A percentile compares a stretch with the other conserved stretches of the same genome.
These are phyloP conservation scores for Pleurostoma richardsiae DNA, from an alignment of 2,329 filamentous ascomycete species.

Conservation along the genomic window DNA sequence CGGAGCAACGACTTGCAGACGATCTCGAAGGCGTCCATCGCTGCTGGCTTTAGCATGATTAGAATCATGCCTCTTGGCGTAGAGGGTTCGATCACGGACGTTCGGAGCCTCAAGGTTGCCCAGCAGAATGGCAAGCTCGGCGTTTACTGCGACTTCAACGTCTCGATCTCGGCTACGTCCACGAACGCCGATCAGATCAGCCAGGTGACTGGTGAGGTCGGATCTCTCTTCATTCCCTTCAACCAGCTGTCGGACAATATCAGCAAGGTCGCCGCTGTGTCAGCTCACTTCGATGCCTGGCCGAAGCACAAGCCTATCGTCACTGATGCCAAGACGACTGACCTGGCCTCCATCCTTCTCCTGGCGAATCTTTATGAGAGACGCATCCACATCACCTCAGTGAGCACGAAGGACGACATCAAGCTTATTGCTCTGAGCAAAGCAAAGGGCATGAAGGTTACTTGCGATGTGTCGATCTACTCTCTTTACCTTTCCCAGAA, in stretches of 20 bases:
- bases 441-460: slow-evolving; percentile 75
- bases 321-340: slow-evolving; percentile 75
- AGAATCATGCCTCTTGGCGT: slow-evolving; percentile 72
- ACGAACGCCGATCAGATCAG: slow-evolving; percentile 71
- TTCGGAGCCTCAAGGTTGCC: slow-evolving; percentile 63
- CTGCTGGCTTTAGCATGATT: slow-evolving; percentile 75
- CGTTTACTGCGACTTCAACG: slow-evolving; percentile 73
- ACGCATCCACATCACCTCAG: slow-evolving; percentile 74
- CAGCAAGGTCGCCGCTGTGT: slow-evolving; percentile 76
- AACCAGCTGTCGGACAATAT: slow-evolving; percentile 78
- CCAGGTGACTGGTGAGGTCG: slow-evolving; percentile 67
- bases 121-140: slow-evolving; percentile 65
- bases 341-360: slow-evolving; percentile 74
- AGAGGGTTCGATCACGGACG: slow-evolving; percentile 68
- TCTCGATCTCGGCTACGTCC: slow-evolving; percentile 70
- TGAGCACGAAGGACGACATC: slow-evolving; percentile 79
- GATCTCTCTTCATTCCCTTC: slow-evolving; percentile 78
- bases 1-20: slow-evolving; percentile 63
- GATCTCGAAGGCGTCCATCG: slow-evolving; percentile 69
- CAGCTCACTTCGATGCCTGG: slow-evolving; percentile 74
- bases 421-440: slow-evolving; percentile 72
- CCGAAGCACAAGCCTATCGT: slow-evolving; percentile 73
- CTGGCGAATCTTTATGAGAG: slow-evolving; percentile 73
- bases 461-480: slow-evolving; percentile 79
- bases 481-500: slow-evolving; percentile 68